Base-by-base conservation (phyloP, 148 eudicot species). In the Fagopyrum homotropicum region DNA sequence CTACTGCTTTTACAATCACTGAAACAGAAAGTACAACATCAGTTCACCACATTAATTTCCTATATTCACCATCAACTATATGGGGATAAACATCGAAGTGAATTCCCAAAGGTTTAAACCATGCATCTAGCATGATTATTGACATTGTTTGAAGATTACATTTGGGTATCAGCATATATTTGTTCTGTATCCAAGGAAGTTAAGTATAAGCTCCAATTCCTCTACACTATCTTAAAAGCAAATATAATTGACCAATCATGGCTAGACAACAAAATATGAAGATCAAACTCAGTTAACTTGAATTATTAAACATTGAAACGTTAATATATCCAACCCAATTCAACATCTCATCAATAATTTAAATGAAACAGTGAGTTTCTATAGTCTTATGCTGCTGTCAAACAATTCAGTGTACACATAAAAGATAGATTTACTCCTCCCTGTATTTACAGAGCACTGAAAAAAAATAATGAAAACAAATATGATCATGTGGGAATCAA, bases 1-100 rank as follows among this genome's bases (percentile, higher is more conserved):
- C 97, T 94, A 73, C 98, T 94, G 99, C 97, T 85, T 92, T 95
- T 60, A 95, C 99, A 82, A 95, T 95, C 84, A 89, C 90, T 89
- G 78, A 45, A 77, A 82, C 14, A 83, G 14, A 19, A 73, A 40
- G 51, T 69, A 40, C 11, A 14, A 26, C 9, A 35, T 69, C 47
- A 69, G 48, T 59, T 26, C 35, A 59, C 22, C 64, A 19, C 30
- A 59, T 59, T 59, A 26, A 26, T 5, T 26, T 9, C 9, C 29
- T 61, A 61, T 26, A 29, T 61, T 56, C 61, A n/a, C 61, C 68
- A 61, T 9, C 14, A 10, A 61, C 10, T 61, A 10, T 17, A 7
- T 26, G 10, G 9, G 43, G 9, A 9, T 9, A 5, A 57, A 57
- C 17, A 48, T 7, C 9, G 8, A 19, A 2, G 12, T 17, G 17